Percentiles rank a stretch among this genome's conserved stretches.
phyloP scores from a whole-genome alignment of 768 basidiomycete species.

The Gelatoporia subvermispora region DNA sequence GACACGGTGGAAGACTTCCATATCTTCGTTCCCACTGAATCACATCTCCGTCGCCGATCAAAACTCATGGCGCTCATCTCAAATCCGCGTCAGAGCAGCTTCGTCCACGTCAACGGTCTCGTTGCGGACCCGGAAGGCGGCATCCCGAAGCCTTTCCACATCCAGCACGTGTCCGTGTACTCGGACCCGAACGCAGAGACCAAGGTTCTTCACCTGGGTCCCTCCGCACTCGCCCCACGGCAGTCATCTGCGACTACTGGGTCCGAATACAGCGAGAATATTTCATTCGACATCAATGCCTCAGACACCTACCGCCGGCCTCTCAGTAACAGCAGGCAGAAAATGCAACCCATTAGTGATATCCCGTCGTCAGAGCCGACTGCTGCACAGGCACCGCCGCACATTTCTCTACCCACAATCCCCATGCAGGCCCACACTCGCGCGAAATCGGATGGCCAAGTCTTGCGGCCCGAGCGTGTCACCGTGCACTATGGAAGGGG shows the following conservation, averaged over 20 bases:
- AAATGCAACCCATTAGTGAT: too few relatives aligned
- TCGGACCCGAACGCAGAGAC: background rate
- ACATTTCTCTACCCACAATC: background rate
- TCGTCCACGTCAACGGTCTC: conserved; percentile 43
- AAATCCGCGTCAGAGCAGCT: conserved; percentile 48
- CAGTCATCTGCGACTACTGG: background rate
- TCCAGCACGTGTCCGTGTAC: background rate
- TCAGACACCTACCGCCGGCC: too few relatives aligned
- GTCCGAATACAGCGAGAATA: too few relatives aligned
- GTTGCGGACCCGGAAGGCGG: conserved; percentile 28
- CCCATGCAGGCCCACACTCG: background rate
- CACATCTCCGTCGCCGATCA: conserved; percentile 30
- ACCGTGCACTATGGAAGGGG: conserved; percentile 14
- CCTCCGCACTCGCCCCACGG: background rate
- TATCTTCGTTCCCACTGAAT: conserved; percentile 29
- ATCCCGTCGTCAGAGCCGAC: too few relatives aligned
- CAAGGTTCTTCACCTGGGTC: background rate
- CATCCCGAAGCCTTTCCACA: conserved; percentile 4
- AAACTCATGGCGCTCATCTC: conserved; percentile 45
- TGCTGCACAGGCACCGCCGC: too few relatives aligned
- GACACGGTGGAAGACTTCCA: conserved; percentile 52
- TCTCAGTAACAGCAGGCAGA: too few relatives aligned
- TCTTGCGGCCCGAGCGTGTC: conserved; percentile 9
- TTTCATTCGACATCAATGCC: too few relatives aligned
- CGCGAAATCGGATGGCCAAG: too few relatives aligned